phyloP scores from a whole-genome alignment of 129 eudicot genomes.

The Artemisia tridentata region DNA sequence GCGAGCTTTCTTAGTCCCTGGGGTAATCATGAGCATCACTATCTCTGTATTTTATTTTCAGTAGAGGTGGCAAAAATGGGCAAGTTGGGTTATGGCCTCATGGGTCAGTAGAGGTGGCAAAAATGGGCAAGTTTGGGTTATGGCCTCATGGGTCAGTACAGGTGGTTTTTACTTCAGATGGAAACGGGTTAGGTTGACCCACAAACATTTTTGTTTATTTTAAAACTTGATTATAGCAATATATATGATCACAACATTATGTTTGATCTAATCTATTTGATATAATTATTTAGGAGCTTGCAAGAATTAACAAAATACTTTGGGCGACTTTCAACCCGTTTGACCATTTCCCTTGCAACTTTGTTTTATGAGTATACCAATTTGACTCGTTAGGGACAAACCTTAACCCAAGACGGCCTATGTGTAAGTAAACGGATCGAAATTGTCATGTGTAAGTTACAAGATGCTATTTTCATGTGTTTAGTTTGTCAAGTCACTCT shows the following conservation, averaged over 20 bases:
- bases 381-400: neutral
- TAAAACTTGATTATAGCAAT: no score
- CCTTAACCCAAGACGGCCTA: neutral
- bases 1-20: conserved; percentile 91
- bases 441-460: neutral
- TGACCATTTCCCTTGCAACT: neutral
- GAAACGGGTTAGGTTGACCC: no score
- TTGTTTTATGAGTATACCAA: neutral
- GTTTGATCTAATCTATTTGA: no score
- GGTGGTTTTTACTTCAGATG: no score
- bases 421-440: neutral
- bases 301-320: no score
- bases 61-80: conserved; percentile 15
- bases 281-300: no score
- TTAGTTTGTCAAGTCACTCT: neutral
- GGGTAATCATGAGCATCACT: conserved; percentile 44
- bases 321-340: neutral
- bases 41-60: conserved; percentile 10
- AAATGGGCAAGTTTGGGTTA: neutral
- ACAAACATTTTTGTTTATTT: no score
- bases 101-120: neutral
- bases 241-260: no score
- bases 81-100: neutral
- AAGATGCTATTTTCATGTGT: conserved; percentile 5
- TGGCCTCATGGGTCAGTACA: no score